phyloP scores from a whole-genome alignment of 2,329 filamentous ascomycete genomes.

The Aspergillus texensis region DNA sequence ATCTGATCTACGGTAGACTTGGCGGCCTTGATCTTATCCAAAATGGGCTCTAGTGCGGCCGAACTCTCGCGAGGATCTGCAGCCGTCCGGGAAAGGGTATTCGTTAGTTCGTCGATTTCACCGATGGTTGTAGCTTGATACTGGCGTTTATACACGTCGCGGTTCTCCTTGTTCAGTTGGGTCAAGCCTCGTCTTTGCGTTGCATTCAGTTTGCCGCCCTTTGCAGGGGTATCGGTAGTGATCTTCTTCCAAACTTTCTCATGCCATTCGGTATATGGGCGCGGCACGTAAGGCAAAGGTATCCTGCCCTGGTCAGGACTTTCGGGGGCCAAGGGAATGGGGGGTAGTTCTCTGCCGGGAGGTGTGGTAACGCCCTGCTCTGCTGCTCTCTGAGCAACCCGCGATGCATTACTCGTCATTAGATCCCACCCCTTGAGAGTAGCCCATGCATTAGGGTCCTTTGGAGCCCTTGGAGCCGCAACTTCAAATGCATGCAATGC shows the following conservation, averaged over 20 bases:
- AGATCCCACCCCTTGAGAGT: conserved; percentile 30
- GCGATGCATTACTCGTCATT: conserved; percentile 26
- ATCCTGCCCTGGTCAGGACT: conserved; percentile 17
- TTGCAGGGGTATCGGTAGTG: background rate
- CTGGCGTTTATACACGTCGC: conserved; percentile 15
- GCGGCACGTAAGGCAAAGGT: conserved; percentile 33
- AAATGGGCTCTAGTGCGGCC: conserved; percentile 24
- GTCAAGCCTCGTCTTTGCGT: conserved; percentile 15
- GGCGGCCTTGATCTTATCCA: conserved; percentile 23
- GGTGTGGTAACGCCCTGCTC: conserved; percentile 35
- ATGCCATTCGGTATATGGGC: conserved; percentile 42
- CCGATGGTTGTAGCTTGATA: conserved; percentile 20
- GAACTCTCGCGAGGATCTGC: conserved; percentile 25
- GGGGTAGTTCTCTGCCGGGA: conserved; percentile 27
- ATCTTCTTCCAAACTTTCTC: conserved; percentile 25
- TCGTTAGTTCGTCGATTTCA: conserved; percentile 33
- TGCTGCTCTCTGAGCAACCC: conserved; percentile 33
- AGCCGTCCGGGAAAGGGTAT: conserved; percentile 27
- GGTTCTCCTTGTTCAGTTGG: conserved; percentile 33
- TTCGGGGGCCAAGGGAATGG: conserved; percentile 29
- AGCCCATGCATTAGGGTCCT: conserved; percentile 32
- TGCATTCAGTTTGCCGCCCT: conserved; percentile 12
- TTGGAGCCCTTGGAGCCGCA: conserved; percentile 44
- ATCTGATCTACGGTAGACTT: conserved; percentile 13
- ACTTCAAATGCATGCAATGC: conserved; percentile 54